Conservation (phyloP, 352 stramenopile species). For the Nothophytophthora sp. region DNA sequence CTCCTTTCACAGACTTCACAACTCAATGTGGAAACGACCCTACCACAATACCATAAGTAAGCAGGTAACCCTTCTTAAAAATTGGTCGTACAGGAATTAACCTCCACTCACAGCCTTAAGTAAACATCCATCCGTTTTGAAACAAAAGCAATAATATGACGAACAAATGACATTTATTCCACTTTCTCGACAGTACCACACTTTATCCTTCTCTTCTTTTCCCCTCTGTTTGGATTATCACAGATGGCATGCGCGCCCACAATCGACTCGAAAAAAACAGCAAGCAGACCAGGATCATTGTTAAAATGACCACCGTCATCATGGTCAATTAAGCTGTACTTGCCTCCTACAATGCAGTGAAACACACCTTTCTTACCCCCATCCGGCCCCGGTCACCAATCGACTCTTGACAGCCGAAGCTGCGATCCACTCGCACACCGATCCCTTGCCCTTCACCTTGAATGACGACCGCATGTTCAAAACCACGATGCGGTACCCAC, state of each 20-base stretch:
- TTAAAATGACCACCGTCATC: constrained; percentile 7
- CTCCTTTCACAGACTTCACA: neutral
- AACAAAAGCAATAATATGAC: too few relatives aligned
- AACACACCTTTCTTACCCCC: neutral
- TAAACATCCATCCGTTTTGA: too few relatives aligned
- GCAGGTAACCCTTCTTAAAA: too few relatives aligned
- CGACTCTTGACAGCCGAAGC: neutral
- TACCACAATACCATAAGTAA: too few relatives aligned
- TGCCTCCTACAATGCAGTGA: neutral
- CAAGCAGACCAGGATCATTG: constrained; percentile 1
- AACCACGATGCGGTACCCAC: constrained; percentile 2
- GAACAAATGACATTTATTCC: too few relatives aligned
- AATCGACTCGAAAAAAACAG: neutral
- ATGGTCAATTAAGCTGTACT: constrained; percentile 11
- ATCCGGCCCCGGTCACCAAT: neutral
- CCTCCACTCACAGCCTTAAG: too few relatives aligned
- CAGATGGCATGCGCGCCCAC: neutral
- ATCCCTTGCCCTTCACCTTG: neutral
- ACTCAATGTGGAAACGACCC: too few relatives aligned
- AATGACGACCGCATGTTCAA: constrained; percentile 9
- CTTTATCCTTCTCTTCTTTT: too few relatives aligned
- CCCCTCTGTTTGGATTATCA: too few relatives aligned
- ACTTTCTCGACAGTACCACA: too few relatives aligned
- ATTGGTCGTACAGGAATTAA: too few relatives aligned
- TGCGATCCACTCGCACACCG: neutral